phyloP scores from a whole-genome alignment of 768 basidiomycete genomes.

The Botryobasidium botryosum region DNA sequence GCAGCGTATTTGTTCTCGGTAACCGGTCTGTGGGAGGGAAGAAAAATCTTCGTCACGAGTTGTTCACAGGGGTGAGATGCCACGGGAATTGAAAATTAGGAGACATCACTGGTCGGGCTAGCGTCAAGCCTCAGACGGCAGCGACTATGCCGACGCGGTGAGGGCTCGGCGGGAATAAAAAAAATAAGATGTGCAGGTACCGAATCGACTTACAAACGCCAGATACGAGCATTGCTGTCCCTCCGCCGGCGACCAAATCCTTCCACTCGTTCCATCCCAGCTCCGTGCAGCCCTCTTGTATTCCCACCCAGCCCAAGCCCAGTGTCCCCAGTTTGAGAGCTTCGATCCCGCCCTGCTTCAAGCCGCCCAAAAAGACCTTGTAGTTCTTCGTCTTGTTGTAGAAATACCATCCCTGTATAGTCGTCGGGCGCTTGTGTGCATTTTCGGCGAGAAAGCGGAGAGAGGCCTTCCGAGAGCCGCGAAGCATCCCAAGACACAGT shows the following conservation, averaged over 20 bases:
- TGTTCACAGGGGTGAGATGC: too few relatives aligned
- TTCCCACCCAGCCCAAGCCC: slow-evolving; percentile 32
- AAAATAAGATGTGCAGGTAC: too few relatives aligned
- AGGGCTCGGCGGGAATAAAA: too few relatives aligned
- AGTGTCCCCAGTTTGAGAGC: slow-evolving; percentile 30
- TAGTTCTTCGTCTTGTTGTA: slow-evolving; percentile 97
- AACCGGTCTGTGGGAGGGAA: slow-evolving; percentile 38
- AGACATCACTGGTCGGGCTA: too few relatives aligned
- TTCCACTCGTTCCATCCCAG: slow-evolving; percentile 27
- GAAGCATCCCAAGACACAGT: slow-evolving; percentile 21
- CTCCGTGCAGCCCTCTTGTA: slow-evolving; percentile 29
- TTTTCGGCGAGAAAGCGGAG: slow-evolving; percentile 85
- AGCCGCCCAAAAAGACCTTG: slow-evolving; percentile 51
- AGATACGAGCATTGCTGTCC: slow-evolving; percentile 42
- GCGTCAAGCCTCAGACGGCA: too few relatives aligned
- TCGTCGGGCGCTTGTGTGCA: slow-evolving; percentile 70
- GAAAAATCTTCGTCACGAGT: too few relatives aligned
- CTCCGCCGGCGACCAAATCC: slow-evolving; percentile 46
- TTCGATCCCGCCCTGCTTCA: slow-evolving; percentile 48
- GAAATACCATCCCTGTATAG: slow-evolving; percentile 84
- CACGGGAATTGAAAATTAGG: too few relatives aligned
- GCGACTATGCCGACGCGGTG: too few relatives aligned
- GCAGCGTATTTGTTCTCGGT: slow-evolving; percentile 31
- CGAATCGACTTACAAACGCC: slow-evolving; percentile 30
- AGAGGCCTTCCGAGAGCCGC: slow-evolving; percentile 51